Evolutionary conservation across 2,329 filamentous ascomycete genomes (phyloP).

Genomic region (Penicillium frequentans): DNA sequence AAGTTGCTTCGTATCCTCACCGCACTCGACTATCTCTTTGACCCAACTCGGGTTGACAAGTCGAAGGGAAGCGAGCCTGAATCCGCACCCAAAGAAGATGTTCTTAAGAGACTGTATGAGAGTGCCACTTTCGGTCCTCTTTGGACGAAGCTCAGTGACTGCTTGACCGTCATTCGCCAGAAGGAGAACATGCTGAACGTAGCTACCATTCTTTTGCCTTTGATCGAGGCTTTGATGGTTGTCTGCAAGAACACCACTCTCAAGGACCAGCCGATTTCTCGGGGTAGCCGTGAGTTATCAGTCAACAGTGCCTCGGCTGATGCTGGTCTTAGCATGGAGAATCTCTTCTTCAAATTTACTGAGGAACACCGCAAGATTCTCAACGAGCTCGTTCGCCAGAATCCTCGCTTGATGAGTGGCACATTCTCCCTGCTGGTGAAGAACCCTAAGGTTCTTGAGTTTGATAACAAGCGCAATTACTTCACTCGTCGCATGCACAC

Average conservation of each 20-base stretch:
- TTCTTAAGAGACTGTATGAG: slow-evolving; percentile 85
- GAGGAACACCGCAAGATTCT: slow-evolving; percentile 97
- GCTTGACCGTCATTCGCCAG: slow-evolving; percentile 81
- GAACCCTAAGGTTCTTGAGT: slow-evolving; percentile 97
- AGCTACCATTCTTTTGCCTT: slow-evolving; percentile 86
- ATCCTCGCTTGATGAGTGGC: slow-evolving; percentile 97
- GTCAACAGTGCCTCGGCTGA: slow-evolving; percentile 77
- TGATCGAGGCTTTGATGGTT: slow-evolving; percentile 97
- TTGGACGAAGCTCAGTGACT: slow-evolving; percentile 90
- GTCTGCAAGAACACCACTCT: slow-evolving; percentile 97
- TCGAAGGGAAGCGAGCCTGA: slow-evolving; percentile 55
- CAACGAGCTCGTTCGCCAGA: slow-evolving; percentile 95
- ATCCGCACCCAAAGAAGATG: slow-evolving; percentile 71
- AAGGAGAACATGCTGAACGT: slow-evolving; percentile 96
- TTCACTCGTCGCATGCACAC: slow-evolving; percentile 92
- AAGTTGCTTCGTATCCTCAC: slow-evolving; percentile 91
- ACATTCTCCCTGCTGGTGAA: slow-evolving; percentile 95
- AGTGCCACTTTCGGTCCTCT: slow-evolving; percentile 85
- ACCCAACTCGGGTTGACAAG: slow-evolving; percentile 66
- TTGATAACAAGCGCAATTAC: slow-evolving; percentile 99
- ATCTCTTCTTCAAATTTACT: slow-evolving; percentile 93
- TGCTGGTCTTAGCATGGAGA: slow-evolving; percentile 69
- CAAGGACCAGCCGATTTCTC: slow-evolving; percentile 61
- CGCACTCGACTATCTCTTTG: slow-evolving; percentile 93
- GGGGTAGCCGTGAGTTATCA: slow-evolving; percentile 64